These are phyloP conservation scores for Pseudocercospora fijiensis DNA, from an alignment of 2,329 filamentous ascomycete species.

Conservation along the genomic window DNA sequence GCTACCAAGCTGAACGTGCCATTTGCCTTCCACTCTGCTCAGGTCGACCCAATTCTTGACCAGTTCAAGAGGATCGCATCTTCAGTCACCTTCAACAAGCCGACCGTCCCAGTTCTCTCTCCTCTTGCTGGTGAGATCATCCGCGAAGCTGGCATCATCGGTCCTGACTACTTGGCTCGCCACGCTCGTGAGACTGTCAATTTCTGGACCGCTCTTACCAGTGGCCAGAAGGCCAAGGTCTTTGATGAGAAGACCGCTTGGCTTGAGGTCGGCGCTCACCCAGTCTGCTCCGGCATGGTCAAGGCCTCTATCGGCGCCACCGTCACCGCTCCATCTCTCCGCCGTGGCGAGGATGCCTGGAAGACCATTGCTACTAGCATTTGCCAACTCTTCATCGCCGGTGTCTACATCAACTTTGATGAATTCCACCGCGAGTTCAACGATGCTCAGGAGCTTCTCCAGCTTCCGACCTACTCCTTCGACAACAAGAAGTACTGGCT, in stretches of 20 bases:
- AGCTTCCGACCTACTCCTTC: slow-evolving; percentile 67
- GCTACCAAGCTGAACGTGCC: slow-evolving; percentile 63
- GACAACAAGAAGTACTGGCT: slow-evolving; percentile 73
- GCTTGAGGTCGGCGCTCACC: slow-evolving; percentile 74
- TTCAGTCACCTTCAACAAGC: slow-evolving; percentile 57
- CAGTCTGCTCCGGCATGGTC: slow-evolving; percentile 67
- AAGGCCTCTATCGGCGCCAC: slow-evolving; percentile 62
- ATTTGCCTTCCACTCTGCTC: slow-evolving; percentile 66
- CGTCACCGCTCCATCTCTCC: slow-evolving; percentile 60
- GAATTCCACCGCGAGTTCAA: slow-evolving; percentile 67
- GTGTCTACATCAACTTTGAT: slow-evolving; percentile 66
- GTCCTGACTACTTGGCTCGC: slow-evolving; percentile 62
- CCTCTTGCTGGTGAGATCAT: slow-evolving; percentile 64
- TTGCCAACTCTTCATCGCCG: slow-evolving; percentile 60
- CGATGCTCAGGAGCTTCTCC: slow-evolving; percentile 57
- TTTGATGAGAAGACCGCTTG: slow-evolving; percentile 67
- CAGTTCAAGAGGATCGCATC: slow-evolving; percentile 58
- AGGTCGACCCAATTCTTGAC: slow-evolving; percentile 63
- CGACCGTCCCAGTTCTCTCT: slow-evolving; percentile 64
- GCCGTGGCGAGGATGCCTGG: slow-evolving; percentile 63
- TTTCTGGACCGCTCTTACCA: slow-evolving; percentile 62
- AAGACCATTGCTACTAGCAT: slow-evolving; percentile 61
- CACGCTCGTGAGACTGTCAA: slow-evolving; percentile 69
- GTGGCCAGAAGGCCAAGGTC: slow-evolving; percentile 57
- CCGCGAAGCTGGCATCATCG: slow-evolving; percentile 56